phyloP scores from a whole-genome alignment of 1,139 yeast species.

The Kodamaea sp. region DNA sequence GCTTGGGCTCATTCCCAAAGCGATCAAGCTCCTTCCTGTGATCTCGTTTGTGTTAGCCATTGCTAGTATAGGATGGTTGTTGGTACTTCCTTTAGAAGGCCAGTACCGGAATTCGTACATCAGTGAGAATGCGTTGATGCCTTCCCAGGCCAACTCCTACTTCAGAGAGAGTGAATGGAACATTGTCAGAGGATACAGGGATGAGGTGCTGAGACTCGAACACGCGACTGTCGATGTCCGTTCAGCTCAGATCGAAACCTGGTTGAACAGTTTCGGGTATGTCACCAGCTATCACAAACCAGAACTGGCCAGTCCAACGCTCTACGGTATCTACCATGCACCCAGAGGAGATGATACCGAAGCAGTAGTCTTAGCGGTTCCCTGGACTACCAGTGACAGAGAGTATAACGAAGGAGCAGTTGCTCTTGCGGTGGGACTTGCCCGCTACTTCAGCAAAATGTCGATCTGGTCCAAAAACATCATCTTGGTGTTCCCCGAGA shows the following conservation, averaged over 20 bases:
- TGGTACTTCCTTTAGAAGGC: conserved; percentile 76
- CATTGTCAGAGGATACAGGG: conserved; percentile 79
- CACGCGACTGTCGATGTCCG: conserved; percentile 33
- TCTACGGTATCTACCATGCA: conserved; percentile 86
- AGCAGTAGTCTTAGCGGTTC: conserved; percentile 87
- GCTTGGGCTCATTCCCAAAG: conserved; percentile 58
- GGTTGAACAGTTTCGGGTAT: conserved; percentile 76
- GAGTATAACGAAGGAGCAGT: conserved; percentile 78
- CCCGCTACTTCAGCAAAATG: conserved; percentile 80
- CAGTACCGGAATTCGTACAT: conserved; percentile 82
- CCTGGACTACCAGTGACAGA: conserved; percentile 68
- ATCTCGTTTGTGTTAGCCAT: conserved; percentile 63
- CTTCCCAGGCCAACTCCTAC: conserved; percentile 91
- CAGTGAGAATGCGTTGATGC: conserved; percentile 95
- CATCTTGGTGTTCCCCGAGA: conserved; percentile 78
- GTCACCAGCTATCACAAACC: conserved; percentile 56
- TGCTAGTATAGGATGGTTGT: conserved; percentile 66
- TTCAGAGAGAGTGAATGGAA: conserved; percentile 97
- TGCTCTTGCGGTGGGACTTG: conserved; percentile 68
- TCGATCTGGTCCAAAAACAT: conserved; percentile 96
- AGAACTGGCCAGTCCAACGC: conserved; percentile 39
- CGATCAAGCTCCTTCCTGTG: conserved; percentile 58
- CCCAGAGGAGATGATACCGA: conserved; percentile 97
- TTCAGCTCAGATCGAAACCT: conserved; percentile 48
- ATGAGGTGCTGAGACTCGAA: conserved; percentile 49